Conservation (phyloP, 176 grass and related monocot species). For the Aegilops bicornis region DNA sequence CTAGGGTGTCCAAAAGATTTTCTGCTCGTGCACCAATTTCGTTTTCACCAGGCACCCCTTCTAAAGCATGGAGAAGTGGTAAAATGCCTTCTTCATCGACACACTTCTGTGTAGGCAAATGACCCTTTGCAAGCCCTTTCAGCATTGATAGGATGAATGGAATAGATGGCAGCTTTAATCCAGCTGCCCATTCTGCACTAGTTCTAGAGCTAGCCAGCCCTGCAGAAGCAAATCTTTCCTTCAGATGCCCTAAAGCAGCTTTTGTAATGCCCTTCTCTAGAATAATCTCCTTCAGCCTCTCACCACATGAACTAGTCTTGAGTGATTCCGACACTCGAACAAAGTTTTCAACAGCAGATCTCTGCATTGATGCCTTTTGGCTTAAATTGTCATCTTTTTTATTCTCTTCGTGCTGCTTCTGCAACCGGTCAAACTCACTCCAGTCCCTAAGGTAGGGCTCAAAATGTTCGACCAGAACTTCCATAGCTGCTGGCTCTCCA, state of each 20-base stretch:
- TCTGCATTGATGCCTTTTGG: conserved; percentile 60
- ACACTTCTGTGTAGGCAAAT: conserved; percentile 88
- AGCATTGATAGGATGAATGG: conserved; percentile 89
- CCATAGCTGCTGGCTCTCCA: conserved; percentile 87
- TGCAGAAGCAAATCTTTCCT: conserved; percentile 66
- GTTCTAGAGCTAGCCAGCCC: conserved; percentile 63
- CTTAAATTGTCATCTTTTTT: conserved; percentile 73
- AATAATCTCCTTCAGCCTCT: conserved; percentile 96
- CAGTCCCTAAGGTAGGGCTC: conserved; percentile 84
- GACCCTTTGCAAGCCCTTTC: conserved; percentile 88
- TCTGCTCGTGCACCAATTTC: conserved; percentile 96
- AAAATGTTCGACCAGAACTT: conserved; percentile 95
- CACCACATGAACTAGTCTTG: conserved; percentile 92
- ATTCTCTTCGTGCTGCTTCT: conserved; percentile 79
- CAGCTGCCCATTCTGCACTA: conserved; percentile 71
- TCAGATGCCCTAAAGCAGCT: conserved; percentile 70
- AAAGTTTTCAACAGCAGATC: conserved; percentile 88
- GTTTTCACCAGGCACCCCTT: conserved; percentile 89
- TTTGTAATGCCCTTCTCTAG: conserved; percentile 79
- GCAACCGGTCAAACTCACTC: conserved; percentile 72
- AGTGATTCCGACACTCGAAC: conserved; percentile 97
- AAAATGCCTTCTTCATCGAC: conserved; percentile 86
- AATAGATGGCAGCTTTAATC: conserved; percentile 83
- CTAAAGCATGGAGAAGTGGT: conserved; percentile 89
- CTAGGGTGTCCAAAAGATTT: conserved; percentile 93